phyloP scores from a whole-genome alignment of 2,329 filamentous ascomycete genomes.

The Fusarium sp. region DNA sequence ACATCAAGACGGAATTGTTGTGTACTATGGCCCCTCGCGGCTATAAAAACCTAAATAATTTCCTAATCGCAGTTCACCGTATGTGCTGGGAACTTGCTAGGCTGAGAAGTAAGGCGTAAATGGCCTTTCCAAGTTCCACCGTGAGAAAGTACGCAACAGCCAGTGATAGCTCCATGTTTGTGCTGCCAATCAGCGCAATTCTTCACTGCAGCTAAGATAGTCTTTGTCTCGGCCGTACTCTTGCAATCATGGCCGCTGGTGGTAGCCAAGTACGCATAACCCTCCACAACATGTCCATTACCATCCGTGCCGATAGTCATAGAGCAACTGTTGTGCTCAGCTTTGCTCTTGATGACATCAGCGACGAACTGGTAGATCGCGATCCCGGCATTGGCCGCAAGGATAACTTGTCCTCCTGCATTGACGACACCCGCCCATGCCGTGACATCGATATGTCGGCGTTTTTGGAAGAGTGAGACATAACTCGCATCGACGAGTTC shows the following conservation, averaged over 20 bases:
- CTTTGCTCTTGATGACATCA: neutral
- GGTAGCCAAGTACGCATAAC: neutral
- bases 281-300: neutral
- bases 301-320: neutral
- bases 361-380: neutral
- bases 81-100: neutral
- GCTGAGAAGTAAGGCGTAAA: neutral
- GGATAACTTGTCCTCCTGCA: neutral
- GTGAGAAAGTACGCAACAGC: neutral
- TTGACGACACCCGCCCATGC: neutral
- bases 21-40: too few species aligned
- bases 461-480: neutral
- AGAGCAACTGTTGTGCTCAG: neutral
- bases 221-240: neutral
- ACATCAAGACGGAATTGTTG: too few species aligned
- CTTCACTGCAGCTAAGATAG: neutral
- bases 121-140: neutral
- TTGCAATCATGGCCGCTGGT: neutral
- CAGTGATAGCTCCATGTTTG: neutral
- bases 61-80: neutral
- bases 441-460: neutral
- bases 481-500: neutral
- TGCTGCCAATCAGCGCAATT: neutral
- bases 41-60: too few species aligned
- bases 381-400: neutral